These are phyloP conservation scores for Phellopilus nigrolimitatus DNA, from an alignment of 1,284 basidiomycete species.

Conservation along the genomic window DNA sequence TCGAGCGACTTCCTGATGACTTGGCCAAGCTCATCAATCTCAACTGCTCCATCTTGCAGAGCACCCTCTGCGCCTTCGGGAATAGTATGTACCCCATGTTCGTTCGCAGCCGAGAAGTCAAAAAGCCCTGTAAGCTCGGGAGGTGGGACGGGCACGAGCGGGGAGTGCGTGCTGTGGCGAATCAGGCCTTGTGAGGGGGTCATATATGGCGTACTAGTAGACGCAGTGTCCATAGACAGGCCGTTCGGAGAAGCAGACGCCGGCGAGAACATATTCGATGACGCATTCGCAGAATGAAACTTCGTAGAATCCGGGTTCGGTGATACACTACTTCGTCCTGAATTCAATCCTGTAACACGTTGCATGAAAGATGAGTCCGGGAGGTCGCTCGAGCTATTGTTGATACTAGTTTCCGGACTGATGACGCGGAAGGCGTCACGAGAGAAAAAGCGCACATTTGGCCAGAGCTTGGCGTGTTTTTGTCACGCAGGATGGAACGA, in stretches of 20 bases:
- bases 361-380: conserved; percentile 32
- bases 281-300: conserved; percentile 14
- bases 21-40: conserved; percentile 34
- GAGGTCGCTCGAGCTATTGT: conserved; percentile 32
- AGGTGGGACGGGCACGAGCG: conserved; percentile 31
- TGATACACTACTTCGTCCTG: conserved; percentile 3
- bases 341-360: conserved; percentile 31
- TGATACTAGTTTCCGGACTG: conserved; percentile 45
- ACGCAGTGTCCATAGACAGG: neutral
- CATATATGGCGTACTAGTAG: conserved; percentile 12
- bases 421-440: conserved; percentile 58
- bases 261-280: conserved; percentile 17
- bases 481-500: conserved; percentile 65
- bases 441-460: conserved; percentile 74
- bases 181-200: conserved; percentile 10
- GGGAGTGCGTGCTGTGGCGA: conserved; percentile 13
- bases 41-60: conserved; percentile 41
- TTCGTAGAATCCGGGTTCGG: conserved; percentile 6
- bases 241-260: conserved; percentile 5
- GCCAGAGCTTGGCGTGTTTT: conserved; percentile 66
- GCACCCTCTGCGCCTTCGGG: conserved; percentile 39
- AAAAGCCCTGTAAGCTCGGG: conserved; percentile 43
- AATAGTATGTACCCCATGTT: conserved; percentile 44
- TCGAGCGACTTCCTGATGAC: conserved; percentile 1
- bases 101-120: conserved; percentile 39